Percentiles rank a stretch among this genome's conserved stretches.
phyloP scores from a whole-genome alignment of 2,329 filamentous ascomycete genomes.

The Elsinoe arachidis region DNA sequence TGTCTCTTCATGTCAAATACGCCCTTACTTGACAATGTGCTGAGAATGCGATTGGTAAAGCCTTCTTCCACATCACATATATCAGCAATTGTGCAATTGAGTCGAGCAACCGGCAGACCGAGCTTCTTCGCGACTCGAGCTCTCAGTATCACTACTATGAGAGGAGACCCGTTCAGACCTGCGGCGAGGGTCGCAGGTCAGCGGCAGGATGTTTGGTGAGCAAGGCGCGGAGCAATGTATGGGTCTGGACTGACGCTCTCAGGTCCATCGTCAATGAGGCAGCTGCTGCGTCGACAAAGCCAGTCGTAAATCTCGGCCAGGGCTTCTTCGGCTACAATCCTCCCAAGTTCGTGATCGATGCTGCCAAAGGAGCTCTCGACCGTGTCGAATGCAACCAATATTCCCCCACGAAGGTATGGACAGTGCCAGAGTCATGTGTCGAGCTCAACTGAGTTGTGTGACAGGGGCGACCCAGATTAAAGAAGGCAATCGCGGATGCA shows the following conservation, averaged over 20 bases:
- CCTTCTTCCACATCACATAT: not conserved
- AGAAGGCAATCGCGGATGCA: conserved; percentile 84
- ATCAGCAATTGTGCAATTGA: not conserved
- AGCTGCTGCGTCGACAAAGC: conserved; percentile 53
- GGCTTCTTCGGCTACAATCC: conserved; percentile 91
- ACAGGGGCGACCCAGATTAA: conserved; percentile 73
- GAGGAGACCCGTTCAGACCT: conserved; percentile 42
- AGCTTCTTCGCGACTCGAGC: not conserved
- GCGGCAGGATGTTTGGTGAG: conserved; percentile 52
- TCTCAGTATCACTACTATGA: conserved; percentile 16
- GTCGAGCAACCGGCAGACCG: not conserved
- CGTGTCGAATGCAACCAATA: conserved; percentile 98
- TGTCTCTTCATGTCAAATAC: not conserved
- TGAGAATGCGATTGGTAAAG: conserved; percentile 6
- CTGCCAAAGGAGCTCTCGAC: conserved; percentile 82
- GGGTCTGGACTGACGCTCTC: not conserved
- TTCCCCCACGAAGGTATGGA: conserved; percentile 71
- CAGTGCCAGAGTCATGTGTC: not conserved
- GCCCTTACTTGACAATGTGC: not conserved
- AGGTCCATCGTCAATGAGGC: conserved; percentile 62
- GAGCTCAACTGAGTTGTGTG: not conserved
- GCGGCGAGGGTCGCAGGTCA: conserved; percentile 46
- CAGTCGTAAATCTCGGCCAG: conserved; percentile 62
- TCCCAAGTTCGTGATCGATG: conserved; percentile 79
- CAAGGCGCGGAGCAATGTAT: not conserved